These are phyloP conservation scores for Parmales sp. DNA, from an alignment of 108 stramenopile genomes.

Conservation along the genomic window DNA sequence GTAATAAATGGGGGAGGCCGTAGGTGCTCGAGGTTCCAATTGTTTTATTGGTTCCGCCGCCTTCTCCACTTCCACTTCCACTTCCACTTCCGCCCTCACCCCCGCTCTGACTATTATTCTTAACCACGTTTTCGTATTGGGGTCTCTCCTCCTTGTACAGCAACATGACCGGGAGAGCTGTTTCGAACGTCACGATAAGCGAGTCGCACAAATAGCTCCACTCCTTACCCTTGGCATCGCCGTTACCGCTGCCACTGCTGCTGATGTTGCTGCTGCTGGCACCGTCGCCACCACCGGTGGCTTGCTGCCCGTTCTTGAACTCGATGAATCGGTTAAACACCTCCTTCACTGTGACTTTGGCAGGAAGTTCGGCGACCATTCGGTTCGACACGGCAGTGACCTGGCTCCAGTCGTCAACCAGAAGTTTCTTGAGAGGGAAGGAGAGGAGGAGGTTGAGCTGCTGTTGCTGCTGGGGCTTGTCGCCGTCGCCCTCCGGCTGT, in stretches of 20 bases:
- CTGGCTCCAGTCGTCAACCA: conserved; percentile 71
- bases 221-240: conserved; percentile 16
- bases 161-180: conserved; percentile 46
- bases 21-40: conserved; percentile 39
- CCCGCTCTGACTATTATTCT: background rate
- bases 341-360: conserved; percentile 36
- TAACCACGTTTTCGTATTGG: conserved; percentile 29
- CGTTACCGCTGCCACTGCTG: conserved; percentile 2
- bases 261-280: conserved; percentile 4
- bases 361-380: conserved; percentile 48
- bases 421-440: conserved; percentile 47
- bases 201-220: conserved; percentile 25
- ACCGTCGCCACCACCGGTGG: background rate
- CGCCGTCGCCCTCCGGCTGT: background rate
- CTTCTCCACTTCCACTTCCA: too few species aligned
- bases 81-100: too few species aligned
- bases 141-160: conserved; percentile 45
- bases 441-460: conserved; percentile 31
- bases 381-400: conserved; percentile 30
- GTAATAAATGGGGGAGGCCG: conserved; percentile 52
- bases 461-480: conserved; percentile 2
- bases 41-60: background rate
- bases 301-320: conserved; percentile 13
- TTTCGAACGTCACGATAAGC: conserved; percentile 37
- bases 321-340: conserved; percentile 43